phyloP scores from a whole-genome alignment of 352 stramenopile genomes.

The Pythium scleroteichum region DNA sequence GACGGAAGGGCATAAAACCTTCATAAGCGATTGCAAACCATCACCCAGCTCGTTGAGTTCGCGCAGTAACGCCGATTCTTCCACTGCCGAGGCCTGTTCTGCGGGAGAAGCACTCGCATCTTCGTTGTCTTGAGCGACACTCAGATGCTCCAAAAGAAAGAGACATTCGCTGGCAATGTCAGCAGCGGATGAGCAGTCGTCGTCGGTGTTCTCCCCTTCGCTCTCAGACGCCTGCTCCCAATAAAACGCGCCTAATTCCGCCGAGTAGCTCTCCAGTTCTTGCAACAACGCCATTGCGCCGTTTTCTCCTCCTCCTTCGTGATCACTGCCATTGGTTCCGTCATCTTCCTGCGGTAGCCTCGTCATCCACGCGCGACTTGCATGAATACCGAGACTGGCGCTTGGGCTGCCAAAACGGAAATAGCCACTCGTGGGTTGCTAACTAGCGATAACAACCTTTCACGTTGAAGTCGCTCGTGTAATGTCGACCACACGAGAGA shows the following conservation, averaged over 20 bases:
- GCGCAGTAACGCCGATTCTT: constrained; percentile 4
- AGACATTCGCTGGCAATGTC: constrained; percentile 23
- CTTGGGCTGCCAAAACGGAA: too few species aligned
- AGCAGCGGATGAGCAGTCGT: constrained; percentile 5
- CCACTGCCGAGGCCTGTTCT: neutral
- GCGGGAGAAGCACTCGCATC: neutral
- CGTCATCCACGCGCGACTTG: too few species aligned
- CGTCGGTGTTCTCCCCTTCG: neutral
- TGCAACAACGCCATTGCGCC: neutral
- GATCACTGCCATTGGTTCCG: neutral
- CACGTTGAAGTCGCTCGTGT: too few species aligned
- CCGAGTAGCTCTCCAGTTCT: constrained; percentile 17
- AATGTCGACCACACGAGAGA: constrained; percentile 9
- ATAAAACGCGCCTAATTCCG: constrained; percentile 9
- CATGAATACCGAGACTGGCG: too few species aligned
- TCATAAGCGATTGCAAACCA: constrained; percentile 16
- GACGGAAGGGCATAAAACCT: constrained; percentile 1
- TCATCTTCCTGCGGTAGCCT: neutral
- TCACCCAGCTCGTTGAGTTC: constrained; percentile 12
- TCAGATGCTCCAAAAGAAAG: constrained; percentile 10
- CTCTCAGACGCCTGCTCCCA: neutral
- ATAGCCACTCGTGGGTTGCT: too few species aligned
- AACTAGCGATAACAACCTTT: too few species aligned
- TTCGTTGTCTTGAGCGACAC: neutral
- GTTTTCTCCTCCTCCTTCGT: neutral